Percentiles rank a stretch among this genome's conserved stretches.
These are phyloP conservation scores for Penicillium corylophilum DNA, from an alignment of 2,329 filamentous ascomycete genomes.

Conservation along the genomic window DNA sequence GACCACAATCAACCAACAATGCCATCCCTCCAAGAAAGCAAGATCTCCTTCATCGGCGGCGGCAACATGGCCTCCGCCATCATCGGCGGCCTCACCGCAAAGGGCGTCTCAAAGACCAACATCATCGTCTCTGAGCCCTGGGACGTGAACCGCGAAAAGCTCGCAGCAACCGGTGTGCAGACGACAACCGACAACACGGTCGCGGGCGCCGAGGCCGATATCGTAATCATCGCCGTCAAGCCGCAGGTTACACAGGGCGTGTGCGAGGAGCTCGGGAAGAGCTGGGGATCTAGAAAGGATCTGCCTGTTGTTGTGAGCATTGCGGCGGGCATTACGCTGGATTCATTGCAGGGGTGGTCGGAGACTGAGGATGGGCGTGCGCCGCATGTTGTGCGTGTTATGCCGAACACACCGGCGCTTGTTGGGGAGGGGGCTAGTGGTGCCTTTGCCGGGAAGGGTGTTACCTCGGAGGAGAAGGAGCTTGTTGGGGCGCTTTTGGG, in stretches of 20 bases:
- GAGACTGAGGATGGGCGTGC: slow-evolving; percentile 24
- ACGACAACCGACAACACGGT: slow-evolving; percentile 32
- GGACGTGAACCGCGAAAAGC: slow-evolving; percentile 37
- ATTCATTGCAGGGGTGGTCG: slow-evolving; percentile 31
- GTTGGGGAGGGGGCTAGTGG: slow-evolving; percentile 36
- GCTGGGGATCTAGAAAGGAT: slow-evolving; percentile 24
- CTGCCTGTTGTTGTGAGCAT: slow-evolving; percentile 36
- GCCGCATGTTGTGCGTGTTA: slow-evolving; percentile 34
- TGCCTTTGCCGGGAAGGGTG: slow-evolving; percentile 27
- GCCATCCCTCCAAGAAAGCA: slow-evolving; percentile 33
- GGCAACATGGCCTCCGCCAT: slow-evolving; percentile 41
- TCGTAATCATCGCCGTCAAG: slow-evolving; percentile 37
- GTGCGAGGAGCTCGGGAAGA: slow-evolving; percentile 31
- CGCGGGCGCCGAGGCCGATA: slow-evolving; percentile 28
- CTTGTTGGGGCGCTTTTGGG: slow-evolving; percentile 29
- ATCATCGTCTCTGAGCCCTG: slow-evolving; percentile 37
- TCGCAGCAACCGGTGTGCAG: slow-evolving; percentile 29
- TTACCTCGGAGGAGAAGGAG: slow-evolving; percentile 30
- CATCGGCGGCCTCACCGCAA: slow-evolving; percentile 31
- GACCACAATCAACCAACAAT: slow-evolving; percentile 14
- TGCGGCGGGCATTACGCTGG: slow-evolving; percentile 35
- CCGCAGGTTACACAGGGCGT: slow-evolving; percentile 35
- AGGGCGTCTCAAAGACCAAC: slow-evolving; percentile 30
- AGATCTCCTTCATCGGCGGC: slow-evolving; percentile 37
- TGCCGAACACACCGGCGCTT: slow-evolving; percentile 37